These are phyloP conservation scores for Aspergillus pseudoterreus DNA, from an alignment of 2,329 filamentous ascomycete species.

Conservation along the genomic window DNA sequence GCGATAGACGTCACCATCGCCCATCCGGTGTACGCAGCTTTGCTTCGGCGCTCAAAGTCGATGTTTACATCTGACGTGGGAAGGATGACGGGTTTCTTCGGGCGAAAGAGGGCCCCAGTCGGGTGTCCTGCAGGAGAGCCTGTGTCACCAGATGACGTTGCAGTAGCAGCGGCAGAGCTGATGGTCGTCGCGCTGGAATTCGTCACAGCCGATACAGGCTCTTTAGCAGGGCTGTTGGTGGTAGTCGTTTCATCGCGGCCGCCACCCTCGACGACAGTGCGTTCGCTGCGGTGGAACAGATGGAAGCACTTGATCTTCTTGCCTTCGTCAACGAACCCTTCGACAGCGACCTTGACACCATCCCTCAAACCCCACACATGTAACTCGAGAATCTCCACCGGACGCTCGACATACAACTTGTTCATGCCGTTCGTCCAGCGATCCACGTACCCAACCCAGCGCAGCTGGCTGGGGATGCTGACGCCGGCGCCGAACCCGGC, in stretches of 20 bases:
- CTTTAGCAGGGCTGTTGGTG: background rate
- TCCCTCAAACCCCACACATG: constrained; percentile 85
- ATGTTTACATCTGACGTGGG: constrained; percentile 86
- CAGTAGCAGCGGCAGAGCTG: background rate
- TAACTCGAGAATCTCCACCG: constrained; percentile 81
- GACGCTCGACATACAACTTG: constrained; percentile 77
- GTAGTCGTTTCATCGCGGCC: constrained; percentile 29
- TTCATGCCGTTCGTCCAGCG: constrained; percentile 69
- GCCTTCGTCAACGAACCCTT: constrained; percentile 84
- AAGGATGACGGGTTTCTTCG: constrained; percentile 63
- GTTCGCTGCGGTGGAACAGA: constrained; percentile 69
- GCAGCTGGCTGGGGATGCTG: constrained; percentile 85
- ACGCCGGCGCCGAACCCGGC: constrained; percentile 84
- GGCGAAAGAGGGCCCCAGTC: constrained; percentile 74
- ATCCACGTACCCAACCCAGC: constrained; percentile 86
- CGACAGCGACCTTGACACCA: constrained; percentile 81
- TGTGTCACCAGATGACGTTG: constrained; percentile 11
- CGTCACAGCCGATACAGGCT: constrained; percentile 8
- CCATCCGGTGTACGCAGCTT: constrained; percentile 69
- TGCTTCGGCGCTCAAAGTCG: constrained; percentile 80
- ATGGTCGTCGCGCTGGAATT: constrained; percentile 1
- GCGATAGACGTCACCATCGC: constrained; percentile 91
- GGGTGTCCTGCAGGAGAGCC: constrained; percentile 53
- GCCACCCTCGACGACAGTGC: constrained; percentile 51
- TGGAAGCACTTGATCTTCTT: constrained; percentile 81